Conservation (phyloP, 805 yeast species). For the Myxozyma neglecta region DNA sequence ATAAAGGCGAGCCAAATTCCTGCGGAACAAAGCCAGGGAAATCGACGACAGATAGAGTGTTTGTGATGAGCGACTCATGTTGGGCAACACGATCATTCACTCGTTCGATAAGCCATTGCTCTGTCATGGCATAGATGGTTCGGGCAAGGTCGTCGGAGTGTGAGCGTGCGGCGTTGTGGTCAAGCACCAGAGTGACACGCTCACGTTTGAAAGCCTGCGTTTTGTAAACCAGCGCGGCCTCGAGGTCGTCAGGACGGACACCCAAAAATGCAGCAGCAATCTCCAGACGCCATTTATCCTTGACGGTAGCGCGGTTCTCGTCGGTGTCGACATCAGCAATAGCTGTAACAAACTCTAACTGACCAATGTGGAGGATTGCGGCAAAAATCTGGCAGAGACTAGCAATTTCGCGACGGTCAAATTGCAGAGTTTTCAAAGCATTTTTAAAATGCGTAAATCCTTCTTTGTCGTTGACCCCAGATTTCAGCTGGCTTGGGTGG, state of each 20-base stretch:
- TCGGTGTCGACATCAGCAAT: constrained; percentile 38
- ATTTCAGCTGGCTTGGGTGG: constrained; percentile 44
- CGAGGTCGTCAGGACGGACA: constrained; percentile 43
- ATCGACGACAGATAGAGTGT: constrained; percentile 43
- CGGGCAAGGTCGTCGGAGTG: constrained; percentile 47
- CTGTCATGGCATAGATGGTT: constrained; percentile 43
- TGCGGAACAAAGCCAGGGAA: constrained; percentile 45
- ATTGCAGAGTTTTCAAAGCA: constrained; percentile 53
- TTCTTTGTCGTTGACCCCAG: constrained; percentile 51
- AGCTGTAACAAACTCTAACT: constrained; percentile 41
- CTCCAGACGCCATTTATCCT: constrained; percentile 37
- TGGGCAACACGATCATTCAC: constrained; percentile 42
- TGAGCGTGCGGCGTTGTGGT: constrained; percentile 44
- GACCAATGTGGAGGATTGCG: constrained; percentile 48
- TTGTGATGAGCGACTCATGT: constrained; percentile 36
- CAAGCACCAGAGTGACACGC: constrained; percentile 46
- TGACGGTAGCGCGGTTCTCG: constrained; percentile 24
- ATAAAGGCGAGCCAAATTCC: constrained; percentile 5
- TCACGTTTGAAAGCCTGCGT: constrained; percentile 42
- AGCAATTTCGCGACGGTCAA: constrained; percentile 48
- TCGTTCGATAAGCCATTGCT: constrained; percentile 44
- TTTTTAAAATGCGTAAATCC: constrained; percentile 50
- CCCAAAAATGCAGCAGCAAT: constrained; percentile 44
- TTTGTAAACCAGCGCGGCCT: constrained; percentile 43
- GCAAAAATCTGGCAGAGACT: constrained; percentile 51